phyloP scores from a whole-genome alignment of 352 stramenopile genomes.

The Pythium aquatile region DNA sequence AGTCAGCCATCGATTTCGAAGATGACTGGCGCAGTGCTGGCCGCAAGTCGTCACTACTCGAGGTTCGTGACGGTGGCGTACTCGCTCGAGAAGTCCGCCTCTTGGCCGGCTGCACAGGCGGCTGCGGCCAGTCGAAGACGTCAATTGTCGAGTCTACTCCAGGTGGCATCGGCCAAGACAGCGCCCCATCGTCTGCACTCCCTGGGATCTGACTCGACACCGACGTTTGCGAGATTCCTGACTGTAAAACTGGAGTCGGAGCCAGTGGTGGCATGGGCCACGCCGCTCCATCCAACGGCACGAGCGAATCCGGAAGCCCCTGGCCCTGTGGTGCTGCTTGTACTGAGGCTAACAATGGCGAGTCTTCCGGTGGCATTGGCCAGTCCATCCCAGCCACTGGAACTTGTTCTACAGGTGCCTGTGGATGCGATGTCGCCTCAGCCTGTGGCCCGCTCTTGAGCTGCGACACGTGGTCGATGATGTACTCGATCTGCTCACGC shows the following conservation, averaged over 20 bases:
- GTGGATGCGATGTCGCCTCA: background rate
- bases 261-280: slow-evolving; percentile 22
- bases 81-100: slow-evolving; percentile 8
- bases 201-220: background rate
- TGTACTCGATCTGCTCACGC: slow-evolving; percentile 69
- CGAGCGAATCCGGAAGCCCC: background rate
- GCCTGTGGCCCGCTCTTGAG: slow-evolving; percentile 36
- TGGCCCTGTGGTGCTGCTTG: background rate
- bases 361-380: slow-evolving; percentile 13
- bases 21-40: slow-evolving; percentile 8
- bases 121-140: slow-evolving; percentile 22
- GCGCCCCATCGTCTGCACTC: background rate
- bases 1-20: background rate
- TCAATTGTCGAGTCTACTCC: slow-evolving; percentile 5
- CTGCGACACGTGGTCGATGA: slow-evolving; percentile 62
- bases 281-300: slow-evolving; percentile 2
- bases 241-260: slow-evolving; percentile 1
- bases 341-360: background rate
- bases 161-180: slow-evolving; percentile 23
- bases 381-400: slow-evolving; percentile 11
- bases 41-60: slow-evolving; percentile 17
- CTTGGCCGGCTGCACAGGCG: slow-evolving; percentile 12
- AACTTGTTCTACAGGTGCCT: background rate
- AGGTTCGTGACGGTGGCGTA: slow-evolving; percentile 14
- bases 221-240: background rate